Base-by-base conservation (phyloP, 306 rosid species). In the Alnus glutinosa region DNA sequence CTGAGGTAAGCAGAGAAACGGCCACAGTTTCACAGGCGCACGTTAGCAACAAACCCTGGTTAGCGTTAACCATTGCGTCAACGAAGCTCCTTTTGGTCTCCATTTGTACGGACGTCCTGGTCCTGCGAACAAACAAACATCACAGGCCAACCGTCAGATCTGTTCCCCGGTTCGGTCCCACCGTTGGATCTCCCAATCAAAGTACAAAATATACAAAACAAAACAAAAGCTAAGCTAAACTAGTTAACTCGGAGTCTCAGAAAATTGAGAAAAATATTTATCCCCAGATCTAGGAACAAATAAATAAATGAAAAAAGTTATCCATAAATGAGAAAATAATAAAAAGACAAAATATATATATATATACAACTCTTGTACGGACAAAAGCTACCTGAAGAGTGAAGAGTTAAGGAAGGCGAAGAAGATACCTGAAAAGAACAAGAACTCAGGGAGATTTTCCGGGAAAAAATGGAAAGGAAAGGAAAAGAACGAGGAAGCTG, bases 61-160 rank as follows among this genome's bases (percentile, higher is more conserved):
- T 73, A 55, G 79, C 67, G 66, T n/a, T 55, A 48, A 63, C 50
- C 71, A 37, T 48, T 47, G 46, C 50, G 55, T 79, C 78, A 11
- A 50, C 14, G 70, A 37, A 44, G 19, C 80, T 13, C 48, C 44
- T 80, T 79, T 77, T 12, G 46, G 52, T 78, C 80, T 84, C 88
- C 90, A 87, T 87, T 81, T 73, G 84, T 83, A 86, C 84, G 85
- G 87, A 73, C 83, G 6, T 7, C 23, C 23, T 42, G 3, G 72
- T 68, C 15, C 72, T 68, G 51, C 42, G 8, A 15, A 42, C 30
- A 51, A 70, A 75, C 74, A 78, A 78, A 0, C 28, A 73, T 52
- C 75, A 76, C 75, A 15, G 11, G 46, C 55, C 7, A 16, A 64
- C 77, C 73, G 76, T 72, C 74, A 82, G 88, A 82, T 85, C 85